Percentiles rank a stretch among this genome's conserved stretches.
Conservation (phyloP, 2,329 filamentous ascomycete species). For the Scleromitrula shiraiana region DNA sequence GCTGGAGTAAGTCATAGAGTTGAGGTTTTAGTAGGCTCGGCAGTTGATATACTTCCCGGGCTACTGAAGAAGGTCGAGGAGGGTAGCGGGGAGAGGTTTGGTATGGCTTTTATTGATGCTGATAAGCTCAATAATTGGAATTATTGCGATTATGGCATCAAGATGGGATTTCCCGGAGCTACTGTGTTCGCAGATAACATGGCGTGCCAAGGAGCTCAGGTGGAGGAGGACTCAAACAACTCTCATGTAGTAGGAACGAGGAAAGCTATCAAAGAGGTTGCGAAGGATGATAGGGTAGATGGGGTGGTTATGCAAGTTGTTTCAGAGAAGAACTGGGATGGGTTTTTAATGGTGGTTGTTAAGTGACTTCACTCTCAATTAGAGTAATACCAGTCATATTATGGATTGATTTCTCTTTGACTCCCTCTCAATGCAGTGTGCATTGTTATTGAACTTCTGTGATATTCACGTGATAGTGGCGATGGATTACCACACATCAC, state of each 20-base stretch:
- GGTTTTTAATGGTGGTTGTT: not conserved
- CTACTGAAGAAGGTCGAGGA: not conserved
- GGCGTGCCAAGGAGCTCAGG: not conserved
- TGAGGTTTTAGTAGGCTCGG: not conserved
- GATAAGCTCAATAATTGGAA: not conserved
- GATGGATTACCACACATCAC: too few relatives aligned
- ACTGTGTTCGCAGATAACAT: not conserved
- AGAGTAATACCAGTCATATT: too few relatives aligned
- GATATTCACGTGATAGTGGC: too few relatives aligned
- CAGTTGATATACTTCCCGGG: not conserved
- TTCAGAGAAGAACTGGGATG: not conserved
- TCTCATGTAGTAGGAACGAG: not conserved
- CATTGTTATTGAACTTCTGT: too few relatives aligned
- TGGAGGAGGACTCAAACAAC: not conserved
- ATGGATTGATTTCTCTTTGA: too few relatives aligned
- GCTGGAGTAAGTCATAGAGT: not conserved
- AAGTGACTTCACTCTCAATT: too few relatives aligned
- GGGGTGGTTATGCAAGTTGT: not conserved
- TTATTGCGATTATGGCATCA: not conserved
- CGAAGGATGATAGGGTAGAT: not conserved
- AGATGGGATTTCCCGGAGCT: not conserved
- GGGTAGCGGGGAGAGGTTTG: not conserved
- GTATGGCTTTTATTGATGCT: not conserved
- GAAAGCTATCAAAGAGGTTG: not conserved
- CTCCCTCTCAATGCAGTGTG: too few relatives aligned